phyloP scores from a whole-genome alignment of 2,329 filamentous ascomycete genomes.

The Arthrobotrys iridis region DNA sequence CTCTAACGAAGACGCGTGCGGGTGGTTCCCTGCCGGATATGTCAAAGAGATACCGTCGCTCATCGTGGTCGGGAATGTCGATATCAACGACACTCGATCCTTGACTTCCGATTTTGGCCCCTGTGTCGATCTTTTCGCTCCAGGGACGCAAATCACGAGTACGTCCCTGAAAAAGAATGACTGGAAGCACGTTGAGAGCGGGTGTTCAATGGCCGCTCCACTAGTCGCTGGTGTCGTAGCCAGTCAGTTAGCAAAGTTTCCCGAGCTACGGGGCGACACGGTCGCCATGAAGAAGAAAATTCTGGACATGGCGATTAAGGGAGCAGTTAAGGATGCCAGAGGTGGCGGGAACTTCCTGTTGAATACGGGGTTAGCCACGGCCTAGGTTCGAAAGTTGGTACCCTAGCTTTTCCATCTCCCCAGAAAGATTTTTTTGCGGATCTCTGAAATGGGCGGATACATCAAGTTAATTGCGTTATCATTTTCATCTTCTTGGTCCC shows the following conservation, averaged over 20 bases:
- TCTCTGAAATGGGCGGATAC: no score
- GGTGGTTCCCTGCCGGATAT: not conserved
- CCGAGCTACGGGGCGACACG: conserved; percentile 47
- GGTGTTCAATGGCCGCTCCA: conserved; percentile 27
- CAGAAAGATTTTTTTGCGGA: no score
- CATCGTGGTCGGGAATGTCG: conserved; percentile 14
- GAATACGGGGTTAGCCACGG: not conserved
- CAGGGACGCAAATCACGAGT: conserved; percentile 2
- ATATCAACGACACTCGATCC: conserved; percentile 14
- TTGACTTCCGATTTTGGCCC: conserved; percentile 2
- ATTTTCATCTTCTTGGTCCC: no score
- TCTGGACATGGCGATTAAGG: conserved; percentile 31
- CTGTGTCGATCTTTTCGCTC: conserved; percentile 16
- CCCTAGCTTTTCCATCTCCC: no score
- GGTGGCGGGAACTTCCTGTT: conserved; percentile 41
- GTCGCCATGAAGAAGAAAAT: conserved; percentile 55
- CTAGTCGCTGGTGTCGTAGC: conserved; percentile 25
- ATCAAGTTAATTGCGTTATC: no score
- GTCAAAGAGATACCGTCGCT: conserved; percentile 18
- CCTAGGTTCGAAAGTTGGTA: not conserved
- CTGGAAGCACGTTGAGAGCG: not conserved
- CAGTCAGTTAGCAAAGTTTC: conserved; percentile 28
- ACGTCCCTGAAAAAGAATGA: not conserved
- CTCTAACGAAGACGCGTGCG: conserved; percentile 1
- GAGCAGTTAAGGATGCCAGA: conserved; percentile 39